Percentiles rank a stretch among this genome's conserved stretches.
phyloP scores from a whole-genome alignment of 2,329 filamentous ascomycete species.

The Rosellinia necatrix region DNA sequence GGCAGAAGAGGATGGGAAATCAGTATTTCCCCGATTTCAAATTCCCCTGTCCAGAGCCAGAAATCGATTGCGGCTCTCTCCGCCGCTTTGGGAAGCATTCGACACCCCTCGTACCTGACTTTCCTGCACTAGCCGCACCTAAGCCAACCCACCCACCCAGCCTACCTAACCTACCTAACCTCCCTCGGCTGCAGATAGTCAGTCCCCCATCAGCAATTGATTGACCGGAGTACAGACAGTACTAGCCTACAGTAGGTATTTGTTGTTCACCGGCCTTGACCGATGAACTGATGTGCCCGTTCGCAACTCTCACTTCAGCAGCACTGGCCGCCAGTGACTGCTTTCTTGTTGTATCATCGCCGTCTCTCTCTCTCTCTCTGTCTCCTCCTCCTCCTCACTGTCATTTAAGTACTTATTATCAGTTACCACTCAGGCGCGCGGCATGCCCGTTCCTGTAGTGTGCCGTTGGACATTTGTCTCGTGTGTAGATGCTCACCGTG shows the following conservation, averaged over 20 bases:
- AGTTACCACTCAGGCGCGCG: too few species aligned
- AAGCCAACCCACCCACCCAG: too few species aligned
- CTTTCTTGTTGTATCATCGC: too few species aligned
- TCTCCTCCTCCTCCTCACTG: too few species aligned
- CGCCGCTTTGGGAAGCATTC: conserved; percentile 36
- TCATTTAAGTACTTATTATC: neutral
- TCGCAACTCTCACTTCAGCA: conserved; percentile 6
- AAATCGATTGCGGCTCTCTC: conserved; percentile 43
- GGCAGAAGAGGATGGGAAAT: conserved; percentile 35
- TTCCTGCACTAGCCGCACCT: conserved; percentile 18
- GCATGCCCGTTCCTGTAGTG: too few species aligned
- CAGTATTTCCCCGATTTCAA: conserved; percentile 39
- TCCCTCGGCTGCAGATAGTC: too few species aligned
- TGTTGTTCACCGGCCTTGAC: too few species aligned
- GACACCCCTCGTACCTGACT: conserved; percentile 35
- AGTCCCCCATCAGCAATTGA: conserved; percentile 26
- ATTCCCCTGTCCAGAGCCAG: conserved; percentile 34
- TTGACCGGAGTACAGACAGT: conserved; percentile 3
- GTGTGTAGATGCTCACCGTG: neutral
- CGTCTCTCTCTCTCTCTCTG: too few species aligned
- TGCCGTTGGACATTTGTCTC: too few species aligned
- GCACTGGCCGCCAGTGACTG: neutral
- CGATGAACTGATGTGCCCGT: too few species aligned
- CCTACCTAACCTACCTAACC: too few species aligned
- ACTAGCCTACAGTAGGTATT: too few species aligned